Percentiles rank a stretch among this genome's conserved stretches.
Evolutionary conservation across 805 yeast species (phyloP).

Genomic region (Teunomyces gatunensis): DNA sequence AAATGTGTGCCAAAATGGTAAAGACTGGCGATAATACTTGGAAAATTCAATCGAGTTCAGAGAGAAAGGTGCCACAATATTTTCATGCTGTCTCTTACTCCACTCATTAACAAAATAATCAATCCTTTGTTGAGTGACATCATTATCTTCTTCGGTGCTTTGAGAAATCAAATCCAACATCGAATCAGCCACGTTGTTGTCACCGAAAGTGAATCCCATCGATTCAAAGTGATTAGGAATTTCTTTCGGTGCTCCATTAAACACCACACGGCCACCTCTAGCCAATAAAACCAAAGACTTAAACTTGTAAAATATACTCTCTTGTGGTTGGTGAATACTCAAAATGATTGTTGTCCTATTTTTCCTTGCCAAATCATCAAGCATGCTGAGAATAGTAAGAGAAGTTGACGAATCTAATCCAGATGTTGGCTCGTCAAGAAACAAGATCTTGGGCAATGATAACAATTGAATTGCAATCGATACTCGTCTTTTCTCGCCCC

Average conservation of each 20-base stretch:
- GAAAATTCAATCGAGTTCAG: neutral
- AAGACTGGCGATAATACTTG: neutral
- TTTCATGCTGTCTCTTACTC: conserved; percentile 11
- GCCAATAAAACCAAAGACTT: conserved; percentile 22
- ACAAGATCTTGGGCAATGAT: conserved; percentile 21
- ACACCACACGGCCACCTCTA: conserved; percentile 22
- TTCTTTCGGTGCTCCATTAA: conserved; percentile 14
- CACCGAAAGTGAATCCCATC: conserved; percentile 13
- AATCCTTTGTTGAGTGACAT: conserved; percentile 20
- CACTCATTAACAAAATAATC: conserved; percentile 26
- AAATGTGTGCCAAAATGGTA: conserved; percentile 9
- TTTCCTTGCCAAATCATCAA: conserved; percentile 15
- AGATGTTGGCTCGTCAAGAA: conserved; percentile 28
- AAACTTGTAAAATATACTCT: conserved; percentile 18
- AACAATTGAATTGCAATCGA: conserved; percentile 29
- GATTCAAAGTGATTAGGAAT: conserved; percentile 12
- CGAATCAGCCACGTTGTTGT: conserved; percentile 17
- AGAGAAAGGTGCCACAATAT: neutral
- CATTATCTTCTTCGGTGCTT: conserved; percentile 24
- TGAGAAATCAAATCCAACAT: conserved; percentile 45
- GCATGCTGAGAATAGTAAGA: conserved; percentile 16
- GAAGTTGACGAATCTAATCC: conserved; percentile 27
- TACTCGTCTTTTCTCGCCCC: conserved; percentile 28
- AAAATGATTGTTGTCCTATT: conserved; percentile 22
- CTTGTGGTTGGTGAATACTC: conserved; percentile 27